phyloP scores from a whole-genome alignment of 495 filamentous ascomycete genomes.

The Aspergillus ostianus region DNA sequence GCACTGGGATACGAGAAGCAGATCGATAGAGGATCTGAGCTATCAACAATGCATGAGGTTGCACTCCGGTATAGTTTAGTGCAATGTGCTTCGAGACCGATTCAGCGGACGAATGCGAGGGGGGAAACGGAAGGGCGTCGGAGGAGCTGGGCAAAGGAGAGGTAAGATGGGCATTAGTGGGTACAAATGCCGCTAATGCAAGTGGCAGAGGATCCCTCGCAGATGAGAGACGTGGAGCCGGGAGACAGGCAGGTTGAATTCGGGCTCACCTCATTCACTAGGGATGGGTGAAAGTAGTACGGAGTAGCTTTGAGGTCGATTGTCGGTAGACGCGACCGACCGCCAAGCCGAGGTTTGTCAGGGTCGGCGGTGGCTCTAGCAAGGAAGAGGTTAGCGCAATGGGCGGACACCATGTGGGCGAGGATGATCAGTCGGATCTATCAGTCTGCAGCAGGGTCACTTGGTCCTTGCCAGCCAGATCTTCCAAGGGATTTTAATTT shows the following conservation, averaged over 20 bases:
- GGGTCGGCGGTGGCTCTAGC: neutral
- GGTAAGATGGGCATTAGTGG: neutral
- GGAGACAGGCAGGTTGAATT: neutral
- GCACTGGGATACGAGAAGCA: neutral
- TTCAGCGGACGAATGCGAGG: neutral
- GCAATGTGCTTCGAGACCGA: neutral
- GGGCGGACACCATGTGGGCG: neutral
- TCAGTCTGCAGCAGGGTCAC: no score
- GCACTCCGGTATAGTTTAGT: neutral
- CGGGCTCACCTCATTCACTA: no score
- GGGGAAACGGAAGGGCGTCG: no score
- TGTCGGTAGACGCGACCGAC: neutral
- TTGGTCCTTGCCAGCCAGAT: no score
- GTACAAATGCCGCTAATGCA: neutral
- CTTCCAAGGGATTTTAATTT: no score
- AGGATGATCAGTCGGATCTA: neutral
- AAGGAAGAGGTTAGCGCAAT: neutral
- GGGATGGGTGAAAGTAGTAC: no score
- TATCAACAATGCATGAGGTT: neutral
- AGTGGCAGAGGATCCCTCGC: no score
- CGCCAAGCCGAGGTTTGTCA: neutral
- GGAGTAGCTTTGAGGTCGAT: neutral
- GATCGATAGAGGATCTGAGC: neutral
- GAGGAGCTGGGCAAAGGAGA: neutral
- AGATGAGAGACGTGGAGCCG: neutral